phyloP scores from a whole-genome alignment of 2,329 filamentous ascomycete genomes.

The Sordariomycetes sp. region DNA sequence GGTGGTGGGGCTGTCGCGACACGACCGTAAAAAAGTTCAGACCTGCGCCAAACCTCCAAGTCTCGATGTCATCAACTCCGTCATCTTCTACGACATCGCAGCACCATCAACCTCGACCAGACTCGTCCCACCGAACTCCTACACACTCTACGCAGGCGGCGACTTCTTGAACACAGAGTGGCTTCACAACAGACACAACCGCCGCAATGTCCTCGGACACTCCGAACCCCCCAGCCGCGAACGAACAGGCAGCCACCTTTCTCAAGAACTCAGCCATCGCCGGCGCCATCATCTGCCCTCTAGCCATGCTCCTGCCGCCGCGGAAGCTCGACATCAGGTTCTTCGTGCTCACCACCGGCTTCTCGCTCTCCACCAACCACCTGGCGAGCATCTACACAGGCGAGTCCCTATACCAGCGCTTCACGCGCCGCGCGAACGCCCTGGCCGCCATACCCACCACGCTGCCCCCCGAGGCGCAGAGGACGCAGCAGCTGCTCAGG shows the following conservation, averaged over 20 bases:
- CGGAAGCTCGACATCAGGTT: slow-evolving; percentile 41
- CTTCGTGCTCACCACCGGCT: slow-evolving; percentile 36
- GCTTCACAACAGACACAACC: too few species aligned
- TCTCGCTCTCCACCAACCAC: slow-evolving; percentile 45
- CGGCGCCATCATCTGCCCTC: slow-evolving; percentile 34
- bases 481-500: slow-evolving; percentile 35
- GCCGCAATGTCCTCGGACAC: neutral
- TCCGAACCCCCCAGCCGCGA: too few species aligned
- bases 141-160: too few species aligned
- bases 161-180: too few species aligned
- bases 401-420: slow-evolving; percentile 38
- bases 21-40: too few species aligned
- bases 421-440: slow-evolving; percentile 30
- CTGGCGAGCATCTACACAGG: slow-evolving; percentile 49
- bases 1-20: too few species aligned
- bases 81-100: too few species aligned
- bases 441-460: slow-evolving; percentile 40
- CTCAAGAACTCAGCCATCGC: slow-evolving; percentile 39
- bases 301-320: slow-evolving; percentile 41
- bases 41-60: neutral
- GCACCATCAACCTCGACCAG: too few species aligned
- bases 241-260: too few species aligned
- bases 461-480: slow-evolving; percentile 46
- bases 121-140: too few species aligned
- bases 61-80: neutral